Percentiles rank a stretch among this genome's conserved stretches.
Evolutionary conservation across 495 filamentous ascomycete species (phyloP).

Genomic region (Aspergillus heteromorphus): DNA sequence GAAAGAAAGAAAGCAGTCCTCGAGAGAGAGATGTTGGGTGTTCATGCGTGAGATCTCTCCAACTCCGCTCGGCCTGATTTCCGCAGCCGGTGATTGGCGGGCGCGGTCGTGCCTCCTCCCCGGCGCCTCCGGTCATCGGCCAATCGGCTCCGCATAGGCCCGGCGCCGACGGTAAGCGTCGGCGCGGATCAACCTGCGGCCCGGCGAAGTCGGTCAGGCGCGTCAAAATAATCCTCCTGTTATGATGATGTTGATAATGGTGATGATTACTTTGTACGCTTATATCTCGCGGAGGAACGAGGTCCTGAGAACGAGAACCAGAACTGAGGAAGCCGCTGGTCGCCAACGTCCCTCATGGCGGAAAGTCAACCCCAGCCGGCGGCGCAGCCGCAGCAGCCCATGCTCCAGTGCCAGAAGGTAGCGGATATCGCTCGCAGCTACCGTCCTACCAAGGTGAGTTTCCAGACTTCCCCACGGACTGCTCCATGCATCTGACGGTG

Average conservation of each 20-base stretch:
- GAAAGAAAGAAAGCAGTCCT: no score
- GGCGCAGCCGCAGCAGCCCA: conserved; percentile 19
- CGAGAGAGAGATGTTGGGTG: neutral
- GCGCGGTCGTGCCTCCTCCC: neutral
- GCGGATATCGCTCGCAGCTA: conserved; percentile 43
- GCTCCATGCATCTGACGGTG: conserved; percentile 9
- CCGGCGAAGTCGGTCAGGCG: conserved; percentile 3
- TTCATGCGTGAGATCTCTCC: conserved; percentile 5
- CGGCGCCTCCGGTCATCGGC: conserved; percentile 11
- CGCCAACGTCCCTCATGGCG: no score
- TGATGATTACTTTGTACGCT: no score
- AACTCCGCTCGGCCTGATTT: neutral
- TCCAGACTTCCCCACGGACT: neutral
- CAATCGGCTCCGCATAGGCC: neutral
- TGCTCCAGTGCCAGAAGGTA: conserved; percentile 36
- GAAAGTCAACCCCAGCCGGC: conserved; percentile 26
- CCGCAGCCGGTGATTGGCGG: neutral
- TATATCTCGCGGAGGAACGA: no score
- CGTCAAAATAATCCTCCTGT: no score
- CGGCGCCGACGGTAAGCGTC: conserved; percentile 18
- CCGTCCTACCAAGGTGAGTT: conserved; percentile 43
- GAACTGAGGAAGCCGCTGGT: no score
- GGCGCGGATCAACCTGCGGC: conserved; percentile 15
- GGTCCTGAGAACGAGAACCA: no score
- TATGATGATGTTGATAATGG: no score